These are phyloP conservation scores for Dictyostelium firmibasis DNA, from an alignment of 78 protist species.

Conservation along the genomic window DNA sequence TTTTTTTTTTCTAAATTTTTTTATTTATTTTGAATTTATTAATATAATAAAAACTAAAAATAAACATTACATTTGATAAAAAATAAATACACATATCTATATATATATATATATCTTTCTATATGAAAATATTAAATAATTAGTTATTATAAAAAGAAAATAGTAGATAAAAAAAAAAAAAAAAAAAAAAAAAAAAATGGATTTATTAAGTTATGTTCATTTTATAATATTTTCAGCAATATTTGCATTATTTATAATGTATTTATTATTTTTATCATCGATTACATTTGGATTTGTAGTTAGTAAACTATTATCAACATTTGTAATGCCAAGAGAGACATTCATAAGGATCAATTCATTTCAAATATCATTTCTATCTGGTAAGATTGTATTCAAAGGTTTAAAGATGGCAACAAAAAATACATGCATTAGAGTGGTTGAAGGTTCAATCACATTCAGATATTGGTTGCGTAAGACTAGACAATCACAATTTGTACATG, in stretches of 20 bases:
- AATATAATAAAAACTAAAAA: not conserved
- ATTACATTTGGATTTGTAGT: constrained; percentile 57
- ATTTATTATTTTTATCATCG: constrained; percentile 64
- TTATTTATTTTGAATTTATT: not conserved
- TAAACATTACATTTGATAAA: not conserved
- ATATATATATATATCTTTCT: not conserved
- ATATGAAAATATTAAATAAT: not conserved
- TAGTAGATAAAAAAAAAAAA: not conserved
- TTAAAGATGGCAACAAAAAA: constrained; percentile 70
- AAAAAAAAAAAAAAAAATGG: not conserved
- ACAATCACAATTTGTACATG: constrained; percentile 20
- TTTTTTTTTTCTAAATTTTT: no score
- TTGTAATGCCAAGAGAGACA: constrained; percentile 50
- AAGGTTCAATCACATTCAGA: constrained; percentile 42
- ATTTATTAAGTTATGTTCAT: constrained; percentile 16
- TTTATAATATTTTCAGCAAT: constrained; percentile 52
- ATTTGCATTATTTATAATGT: constrained; percentile 55
- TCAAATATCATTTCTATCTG: constrained; percentile 52
- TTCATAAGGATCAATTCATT: constrained; percentile 29
- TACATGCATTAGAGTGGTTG: constrained; percentile 48
- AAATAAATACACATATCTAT: not conserved
- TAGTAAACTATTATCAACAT: constrained; percentile 30
- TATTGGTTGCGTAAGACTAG: constrained; percentile 54
- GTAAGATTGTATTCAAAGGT: constrained; percentile 48
- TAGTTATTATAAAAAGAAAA: no score